Percentiles rank a stretch among this genome's conserved stretches.
These are phyloP conservation scores for Fusarium tuaranense DNA, from an alignment of 2,329 filamentous ascomycete genomes.

Conservation along the genomic window DNA sequence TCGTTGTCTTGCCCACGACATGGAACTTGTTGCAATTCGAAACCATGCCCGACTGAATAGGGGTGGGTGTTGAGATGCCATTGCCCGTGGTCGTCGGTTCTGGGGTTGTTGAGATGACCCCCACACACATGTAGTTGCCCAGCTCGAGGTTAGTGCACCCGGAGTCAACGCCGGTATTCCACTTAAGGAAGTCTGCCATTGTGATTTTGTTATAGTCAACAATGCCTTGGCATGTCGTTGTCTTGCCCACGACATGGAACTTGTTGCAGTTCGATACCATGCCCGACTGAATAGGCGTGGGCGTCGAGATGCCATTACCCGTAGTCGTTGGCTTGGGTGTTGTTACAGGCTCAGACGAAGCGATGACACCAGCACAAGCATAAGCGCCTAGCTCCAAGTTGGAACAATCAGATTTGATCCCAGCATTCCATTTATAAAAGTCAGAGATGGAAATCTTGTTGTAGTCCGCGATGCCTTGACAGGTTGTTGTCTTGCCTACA, in stretches of 20 bases:
- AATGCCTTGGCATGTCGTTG: background rate
- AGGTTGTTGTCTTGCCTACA: background rate
- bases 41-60: background rate
- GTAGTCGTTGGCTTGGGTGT: too few relatives aligned
- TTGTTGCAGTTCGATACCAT: background rate
- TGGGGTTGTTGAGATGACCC: background rate
- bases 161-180: background rate
- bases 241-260: background rate
- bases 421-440: conserved; percentile 8
- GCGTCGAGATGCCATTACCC: background rate
- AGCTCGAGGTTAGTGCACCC: background rate
- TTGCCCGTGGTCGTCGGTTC: background rate
- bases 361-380: too few relatives aligned
- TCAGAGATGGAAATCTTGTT: conserved; percentile 1
- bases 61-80: background rate
- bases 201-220: conserved; percentile 4
- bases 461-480: background rate
- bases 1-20: background rate
- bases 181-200: conserved; percentile 5
- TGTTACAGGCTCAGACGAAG: too few relatives aligned
- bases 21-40: conserved; percentile 2
- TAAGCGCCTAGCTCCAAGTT: background rate
- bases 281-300: background rate
- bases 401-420: background rate
- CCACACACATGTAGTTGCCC: background rate